These are phyloP conservation scores for Skeletonema marinoi DNA, from an alignment of 108 stramenopile species.

Conservation along the genomic window DNA sequence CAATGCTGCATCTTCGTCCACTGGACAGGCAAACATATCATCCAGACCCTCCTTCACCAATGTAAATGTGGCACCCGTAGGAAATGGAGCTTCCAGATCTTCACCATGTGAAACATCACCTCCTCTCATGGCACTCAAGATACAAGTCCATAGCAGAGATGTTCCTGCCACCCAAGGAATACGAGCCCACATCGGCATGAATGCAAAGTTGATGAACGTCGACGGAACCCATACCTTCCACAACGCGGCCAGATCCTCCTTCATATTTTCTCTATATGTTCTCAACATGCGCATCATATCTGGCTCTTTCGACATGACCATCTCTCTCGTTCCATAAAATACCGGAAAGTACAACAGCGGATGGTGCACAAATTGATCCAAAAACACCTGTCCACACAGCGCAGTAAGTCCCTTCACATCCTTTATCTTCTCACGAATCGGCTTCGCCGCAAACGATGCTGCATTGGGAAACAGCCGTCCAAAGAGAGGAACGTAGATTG, in stretches of 20 bases:
- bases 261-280: slow-evolving; percentile 71
- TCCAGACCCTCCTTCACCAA: slow-evolving; percentile 76
- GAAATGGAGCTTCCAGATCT: slow-evolving; percentile 77
- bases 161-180: slow-evolving; percentile 86
- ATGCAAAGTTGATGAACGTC: slow-evolving; percentile 87
- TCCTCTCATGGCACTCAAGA: slow-evolving; percentile 87
- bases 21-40: slow-evolving; percentile 62
- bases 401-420: slow-evolving; percentile 62
- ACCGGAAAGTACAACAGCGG: slow-evolving; percentile 92
- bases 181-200: slow-evolving; percentile 90
- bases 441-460: slow-evolving; percentile 69
- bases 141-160: slow-evolving; percentile 82
- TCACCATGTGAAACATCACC: slow-evolving; percentile 72
- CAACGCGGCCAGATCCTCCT: slow-evolving; percentile 75
- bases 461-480: slow-evolving; percentile 79
- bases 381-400: slow-evolving; percentile 52
- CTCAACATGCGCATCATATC: slow-evolving; percentile 57
- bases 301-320: slow-evolving; percentile 77
- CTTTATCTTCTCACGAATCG: slow-evolving; percentile 70
- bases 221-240: slow-evolving; percentile 91
- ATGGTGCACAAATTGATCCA: slow-evolving; percentile 86
- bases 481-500: slow-evolving; percentile 85
- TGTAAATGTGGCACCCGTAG: slow-evolving; percentile 64
- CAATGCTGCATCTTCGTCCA: slow-evolving; percentile 67
- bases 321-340: slow-evolving; percentile 85